These are phyloP conservation scores for Neonectria ditissima DNA, from an alignment of 2,329 filamentous ascomycete genomes.

Conservation along the genomic window DNA sequence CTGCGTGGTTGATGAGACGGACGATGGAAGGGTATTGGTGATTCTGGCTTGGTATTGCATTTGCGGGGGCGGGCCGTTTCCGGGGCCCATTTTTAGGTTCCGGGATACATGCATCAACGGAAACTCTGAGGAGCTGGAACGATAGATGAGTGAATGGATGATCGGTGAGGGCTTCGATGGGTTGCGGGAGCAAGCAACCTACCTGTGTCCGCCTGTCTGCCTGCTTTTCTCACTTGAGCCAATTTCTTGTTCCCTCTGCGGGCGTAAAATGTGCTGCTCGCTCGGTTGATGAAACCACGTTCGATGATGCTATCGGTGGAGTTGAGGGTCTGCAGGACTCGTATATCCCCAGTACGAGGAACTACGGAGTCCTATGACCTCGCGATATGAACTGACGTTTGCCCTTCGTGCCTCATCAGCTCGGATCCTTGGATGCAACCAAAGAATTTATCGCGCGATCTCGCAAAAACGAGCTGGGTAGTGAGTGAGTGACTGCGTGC, in stretches of 20 bases:
- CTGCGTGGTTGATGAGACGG: not conserved
- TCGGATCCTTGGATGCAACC: conserved; percentile 13
- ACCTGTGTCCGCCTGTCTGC: no score
- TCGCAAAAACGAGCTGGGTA: no score
- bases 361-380: not conserved
- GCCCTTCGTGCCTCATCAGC: not conserved
- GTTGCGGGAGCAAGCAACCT: not conserved
- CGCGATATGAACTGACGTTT: no score
- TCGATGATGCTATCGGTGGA: not conserved
- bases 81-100: not conserved
- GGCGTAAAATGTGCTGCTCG: not conserved
- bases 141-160: no score
- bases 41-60: not conserved
- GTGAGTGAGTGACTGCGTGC: no score
- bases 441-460: not conserved
- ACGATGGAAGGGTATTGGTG: no score
- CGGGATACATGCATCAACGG: not conserved
- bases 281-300: not conserved
- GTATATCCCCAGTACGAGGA: conserved; percentile 5
- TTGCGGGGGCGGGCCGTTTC: conserved; percentile 1
- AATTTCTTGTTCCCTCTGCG: not conserved
- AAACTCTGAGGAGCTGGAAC: no score
- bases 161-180: not conserved
- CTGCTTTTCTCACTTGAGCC: not conserved
- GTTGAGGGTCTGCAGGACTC: not conserved